Conservation (phyloP, 371 early-diverging fungal species). For the Mortierella sp. region DNA sequence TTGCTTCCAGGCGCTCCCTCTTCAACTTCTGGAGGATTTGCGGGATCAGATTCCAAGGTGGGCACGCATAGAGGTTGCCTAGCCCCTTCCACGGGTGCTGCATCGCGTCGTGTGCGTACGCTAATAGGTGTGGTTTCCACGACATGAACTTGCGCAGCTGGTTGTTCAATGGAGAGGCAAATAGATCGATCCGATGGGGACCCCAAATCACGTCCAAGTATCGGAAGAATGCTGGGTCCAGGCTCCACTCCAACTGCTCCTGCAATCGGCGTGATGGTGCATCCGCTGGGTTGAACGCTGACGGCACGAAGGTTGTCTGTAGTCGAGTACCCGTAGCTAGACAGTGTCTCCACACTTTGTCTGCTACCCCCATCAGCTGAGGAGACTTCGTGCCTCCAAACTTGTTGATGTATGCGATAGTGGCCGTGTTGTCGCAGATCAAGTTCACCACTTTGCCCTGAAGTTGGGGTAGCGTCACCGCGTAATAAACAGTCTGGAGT, state of each 20-base stretch:
- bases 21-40: constrained; percentile 7
- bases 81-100: constrained; percentile 8
- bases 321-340: constrained; percentile 15
- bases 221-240: constrained; percentile 19
- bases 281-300: constrained; percentile 23
- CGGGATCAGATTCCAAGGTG: constrained; percentile 27
- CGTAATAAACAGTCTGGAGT: background rate
- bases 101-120: constrained; percentile 1
- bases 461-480: background rate
- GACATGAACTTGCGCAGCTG: constrained; percentile 8
- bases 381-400: constrained; percentile 18
- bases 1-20: background rate
- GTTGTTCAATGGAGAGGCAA: constrained; percentile 17
- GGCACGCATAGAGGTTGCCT: constrained; percentile 23
- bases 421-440: constrained; percentile 26
- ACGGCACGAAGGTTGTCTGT: constrained; percentile 12
- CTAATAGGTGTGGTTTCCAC: constrained; percentile 9
- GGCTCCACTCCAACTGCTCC: constrained; percentile 16
- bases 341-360: constrained; percentile 6
- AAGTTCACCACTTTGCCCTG: background rate
- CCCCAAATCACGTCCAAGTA: constrained; percentile 13
- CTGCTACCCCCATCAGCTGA: constrained; percentile 3
- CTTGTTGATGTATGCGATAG: constrained; percentile 32
- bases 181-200: constrained; percentile 17
- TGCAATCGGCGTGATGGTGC: constrained; percentile 5